Base-by-base conservation (phyloP, 2,329 filamentous ascomycete genomes). In the Pseudocercospora vitis region DNA sequence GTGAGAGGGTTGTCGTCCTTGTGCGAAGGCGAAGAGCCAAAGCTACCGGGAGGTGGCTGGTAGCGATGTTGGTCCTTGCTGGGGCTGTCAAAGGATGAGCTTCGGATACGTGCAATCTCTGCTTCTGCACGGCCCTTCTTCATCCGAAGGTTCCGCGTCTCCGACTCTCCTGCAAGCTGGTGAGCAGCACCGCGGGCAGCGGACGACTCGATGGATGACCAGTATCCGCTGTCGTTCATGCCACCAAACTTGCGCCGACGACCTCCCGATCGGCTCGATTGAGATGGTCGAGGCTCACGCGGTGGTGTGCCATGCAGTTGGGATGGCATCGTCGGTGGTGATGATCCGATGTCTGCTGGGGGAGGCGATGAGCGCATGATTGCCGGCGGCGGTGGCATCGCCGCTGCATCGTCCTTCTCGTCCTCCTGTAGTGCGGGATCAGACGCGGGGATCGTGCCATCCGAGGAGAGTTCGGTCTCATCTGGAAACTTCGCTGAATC, bases 151-250 rank as follows among this genome's bases (percentile, higher is more conserved):
- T 86, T 85, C 63, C 91, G 88, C 48, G 85, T 81, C 65, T 83
- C 81, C 39, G 80, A 71, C 65, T 95, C 91, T 0, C 89, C 92
- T 3, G 86, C 89, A 37, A 90, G 78, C 14, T 89, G 78, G 44
- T 66, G 62, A n/a, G 62, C 57, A n/a, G 64, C 66, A 44, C 87
- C 85, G 55, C 92, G 83, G 69, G 89, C 81, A 11, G 81, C 90
- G 0, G 94, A 97, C 2, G 94, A 97, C 64, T 96, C 91, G 14
- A 97, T 80, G 0, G 91, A 96, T 1, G 94, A 97, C 69, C 95
- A 96, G 72, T 97, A 99, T 33, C 94, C 94, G 69, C 92, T 97
- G 72, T 99, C 94, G 66, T 88, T 89, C 77, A 95, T 86, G 9
- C 87, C 86, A 24, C 82, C 82, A 65, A 88, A 83, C 70, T 90